A percentile compares a stretch with the other conserved stretches of the same genome.
Evolutionary conservation across 371 early-diverging fungal species (phyloP).

Genomic region (Smittium culicis): DNA sequence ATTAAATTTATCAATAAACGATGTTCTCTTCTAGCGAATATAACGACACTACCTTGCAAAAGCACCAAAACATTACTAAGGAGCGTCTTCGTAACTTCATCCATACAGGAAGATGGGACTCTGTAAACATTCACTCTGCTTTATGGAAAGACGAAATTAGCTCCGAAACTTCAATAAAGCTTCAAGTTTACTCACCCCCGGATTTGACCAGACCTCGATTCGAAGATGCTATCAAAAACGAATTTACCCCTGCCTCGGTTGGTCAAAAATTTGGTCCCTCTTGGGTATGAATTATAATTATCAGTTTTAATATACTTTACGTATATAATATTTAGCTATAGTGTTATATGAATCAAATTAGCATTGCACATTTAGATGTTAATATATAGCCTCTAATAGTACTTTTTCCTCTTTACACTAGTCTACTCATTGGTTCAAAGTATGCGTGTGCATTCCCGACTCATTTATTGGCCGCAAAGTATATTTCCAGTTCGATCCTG

Average conservation of each 20-base stretch:
- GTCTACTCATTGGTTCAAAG: slow-evolving; percentile 83
- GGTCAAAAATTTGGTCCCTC: slow-evolving; percentile 75
- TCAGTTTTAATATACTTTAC: not conserved
- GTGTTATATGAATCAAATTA: no score
- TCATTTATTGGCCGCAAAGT: slow-evolving; percentile 49
- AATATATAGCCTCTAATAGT: not conserved
- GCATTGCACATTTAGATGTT: no score
- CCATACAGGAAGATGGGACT: slow-evolving; percentile 34
- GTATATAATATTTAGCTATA: no score
- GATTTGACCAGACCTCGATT: slow-evolving; percentile 67
- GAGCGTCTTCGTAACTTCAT: slow-evolving; percentile 42
- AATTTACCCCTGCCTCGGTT: slow-evolving; percentile 44
- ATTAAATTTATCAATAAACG: slow-evolving; percentile 27
- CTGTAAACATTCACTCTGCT: slow-evolving; percentile 41
- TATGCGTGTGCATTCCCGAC: slow-evolving; percentile 47
- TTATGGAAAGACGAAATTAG: slow-evolving; percentile 26
- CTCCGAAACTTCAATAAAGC: slow-evolving; percentile 26
- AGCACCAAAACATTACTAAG: slow-evolving; percentile 44
- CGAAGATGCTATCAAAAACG: slow-evolving; percentile 58
- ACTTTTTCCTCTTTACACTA: slow-evolving; percentile 20
- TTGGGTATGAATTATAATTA: slow-evolving; percentile 36
- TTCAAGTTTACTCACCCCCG: slow-evolving; percentile 62
- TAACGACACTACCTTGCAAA: slow-evolving; percentile 19
- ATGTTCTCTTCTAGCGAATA: not conserved
- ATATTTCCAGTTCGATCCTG: slow-evolving; percentile 65